Base-by-base conservation (phyloP, 306 rosid genomes). In the Castanea crenata region DNA sequence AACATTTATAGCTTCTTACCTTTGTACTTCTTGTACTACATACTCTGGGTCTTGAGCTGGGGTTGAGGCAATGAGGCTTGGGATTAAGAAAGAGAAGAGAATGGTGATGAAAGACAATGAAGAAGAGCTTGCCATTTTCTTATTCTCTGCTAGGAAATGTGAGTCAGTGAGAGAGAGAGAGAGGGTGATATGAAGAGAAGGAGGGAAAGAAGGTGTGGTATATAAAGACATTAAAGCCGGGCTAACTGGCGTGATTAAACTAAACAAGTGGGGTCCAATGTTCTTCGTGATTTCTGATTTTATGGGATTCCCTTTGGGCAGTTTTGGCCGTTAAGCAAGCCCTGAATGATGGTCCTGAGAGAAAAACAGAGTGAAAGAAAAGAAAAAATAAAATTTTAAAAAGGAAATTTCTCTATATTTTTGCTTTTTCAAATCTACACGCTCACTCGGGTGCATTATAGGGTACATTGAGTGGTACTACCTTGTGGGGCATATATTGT, bases 301-400 rank as follows among this genome's bases (percentile, higher is more conserved):
- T 76, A 87, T 91, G 92, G 95, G 91, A 81, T 76, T 82, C 83
- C 61, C 21, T 9, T 85, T 80, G 25, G 93, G 89, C 67, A 82
- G 97, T 88, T 92, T 88, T 85, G 88, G 92, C 95, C 92, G 91
- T 94, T 90, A 88, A 94, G 90, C 84, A 82, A 82, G 83, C 79
- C 92, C 78, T 80, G 69, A 86, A 87, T 89, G 64, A 78, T 83
- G 93, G 86, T 41, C 46, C 11, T 7, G 46, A 8, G 11, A 23
- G 16, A 77, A 11, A 21, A 41, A 74, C 75, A 69, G 31, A 18
- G 20, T 41, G 46, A 41, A 41, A 41, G 68, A 32, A 62, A 56
- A 56, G 15, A 9, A 14, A 56, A 38, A 29, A 29, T 1, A 41
- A 41, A 41, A 41, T 8, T 41, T 11, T 1, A 34, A 8, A 63